phyloP scores from a whole-genome alignment of 495 filamentous ascomycete genomes.

The Hypoxylon perforatum region DNA sequence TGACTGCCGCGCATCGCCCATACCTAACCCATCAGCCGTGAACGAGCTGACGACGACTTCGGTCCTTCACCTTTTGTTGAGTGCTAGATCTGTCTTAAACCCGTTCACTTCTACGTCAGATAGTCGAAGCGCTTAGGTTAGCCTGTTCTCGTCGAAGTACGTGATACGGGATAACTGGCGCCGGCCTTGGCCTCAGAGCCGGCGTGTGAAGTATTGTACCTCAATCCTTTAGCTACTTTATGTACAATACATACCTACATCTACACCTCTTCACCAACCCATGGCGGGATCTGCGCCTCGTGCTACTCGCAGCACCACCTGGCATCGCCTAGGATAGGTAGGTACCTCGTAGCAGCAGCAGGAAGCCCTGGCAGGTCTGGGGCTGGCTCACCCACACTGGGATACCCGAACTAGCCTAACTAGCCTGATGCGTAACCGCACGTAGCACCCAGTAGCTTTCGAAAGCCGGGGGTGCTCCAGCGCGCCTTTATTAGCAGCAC shows the following conservation, averaged over 20 bases:
- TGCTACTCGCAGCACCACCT: slow-evolving; percentile 35
- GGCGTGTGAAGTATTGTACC: background rate
- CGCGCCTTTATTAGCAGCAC: background rate
- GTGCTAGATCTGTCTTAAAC: slow-evolving; percentile 11
- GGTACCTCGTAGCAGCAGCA: slow-evolving; percentile 35
- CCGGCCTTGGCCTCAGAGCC: background rate
- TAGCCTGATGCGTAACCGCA: slow-evolving; percentile 24
- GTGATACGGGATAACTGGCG: slow-evolving; percentile 9
- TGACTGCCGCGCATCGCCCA: slow-evolving; percentile 17
- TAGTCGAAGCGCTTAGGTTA: slow-evolving; percentile 4
- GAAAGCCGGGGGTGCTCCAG: background rate
- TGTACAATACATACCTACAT: background rate
- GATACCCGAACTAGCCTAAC: slow-evolving; percentile 27
- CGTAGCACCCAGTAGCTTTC: slow-evolving; percentile 24
- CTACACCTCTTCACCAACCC: background rate
- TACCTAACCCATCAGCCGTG: slow-evolving; percentile 31
- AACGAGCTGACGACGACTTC: slow-evolving; percentile 35
- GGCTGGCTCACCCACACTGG: slow-evolving; percentile 5
- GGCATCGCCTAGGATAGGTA: slow-evolving; percentile 38
- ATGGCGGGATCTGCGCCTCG: slow-evolving; percentile 38
- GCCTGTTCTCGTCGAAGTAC: background rate
- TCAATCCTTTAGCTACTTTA: too few relatives aligned
- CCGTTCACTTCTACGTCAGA: slow-evolving; percentile 9
- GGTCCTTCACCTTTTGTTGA: slow-evolving; percentile 26
- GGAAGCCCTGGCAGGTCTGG: background rate